Evolutionary conservation across 169 alveolate species (phyloP), one percentile per base, ranked within the genome.

Genomic region (Plasmodium ovale): DNA sequence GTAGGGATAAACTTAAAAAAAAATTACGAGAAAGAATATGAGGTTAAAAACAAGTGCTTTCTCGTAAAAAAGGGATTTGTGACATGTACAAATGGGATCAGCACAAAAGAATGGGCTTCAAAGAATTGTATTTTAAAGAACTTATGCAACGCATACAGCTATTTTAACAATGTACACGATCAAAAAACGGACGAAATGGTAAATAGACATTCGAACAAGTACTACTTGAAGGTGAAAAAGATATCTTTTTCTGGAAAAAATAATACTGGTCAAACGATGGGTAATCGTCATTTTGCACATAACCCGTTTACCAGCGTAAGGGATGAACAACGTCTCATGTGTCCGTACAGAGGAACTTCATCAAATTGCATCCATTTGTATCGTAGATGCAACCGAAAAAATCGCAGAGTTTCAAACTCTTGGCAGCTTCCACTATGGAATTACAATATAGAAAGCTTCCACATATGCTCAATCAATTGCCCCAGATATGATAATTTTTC

Each of bases 381-480:
- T n/a, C n/a, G n/a, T n/a, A n/a, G n/a, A n/a, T n/a, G n/a, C n/a
- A n/a, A n/a, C n/a, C n/a, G n/a, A n/a, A n/a, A n/a, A n/a, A n/a
- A n/a, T n/a, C n/a, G n/a, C n/a, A n/a, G n/a, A n/a, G n/a, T n/a
- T n/a, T n/a, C n/a, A n/a, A n/a, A n/a, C n/a, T n/a, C n/a, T n/a
- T n/a, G n/a, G n/a, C n/a, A n/a, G n/a, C 29, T 54, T 44, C n/a
- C 53, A 16, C 70, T 85, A 16, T 68, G 69, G 56, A 85, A 85
- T 70, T 56, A 58, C 14, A 85, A 85, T 65, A 85, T 85, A 42
- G 77, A 85, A 85, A 85, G 91, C 53, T 85, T 85, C 62, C 87
- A 85, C 14, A 85, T 85, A 54, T 58, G 87, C 35, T 69, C 74
- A 31, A 37, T 85, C 6, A 54, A 85, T 47, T 68, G 77, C 54